Evolutionary conservation across 1,284 basidiomycete species (phyloP), one percentile per base, ranked within the genome.

Genomic region (Ustilago shanxiensis): DNA sequence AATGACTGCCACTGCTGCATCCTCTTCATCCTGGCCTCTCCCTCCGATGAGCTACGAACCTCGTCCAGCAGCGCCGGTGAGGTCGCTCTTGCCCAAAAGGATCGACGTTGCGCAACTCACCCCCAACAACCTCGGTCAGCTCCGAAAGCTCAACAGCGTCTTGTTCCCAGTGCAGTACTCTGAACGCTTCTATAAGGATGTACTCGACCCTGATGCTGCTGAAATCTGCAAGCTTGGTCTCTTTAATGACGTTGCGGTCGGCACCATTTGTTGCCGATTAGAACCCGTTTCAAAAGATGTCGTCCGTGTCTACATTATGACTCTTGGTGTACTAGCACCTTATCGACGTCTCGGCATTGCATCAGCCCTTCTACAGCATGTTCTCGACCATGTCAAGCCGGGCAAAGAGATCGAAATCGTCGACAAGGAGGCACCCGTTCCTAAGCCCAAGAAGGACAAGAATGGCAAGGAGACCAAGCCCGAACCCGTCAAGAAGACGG

Each of bases 171-270:
- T 84, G 2, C 60, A 77, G n/a, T 85, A 83, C 75, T 77, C 76
- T 7, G 80, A 83, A 41, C 55, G 75, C 47, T 83, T 83, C 58
- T 86, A 86, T 73, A 79, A 81, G 57, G 76, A 84, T 20, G 80
- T 82, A 1, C 61, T 85, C 11, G 53, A 73, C 18, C 69, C 72
- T 3, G 83, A 86, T 29, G 68, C 72, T 3, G 57, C 60, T 18
- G 74, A 75, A 20, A 58, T 85, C 37, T 83, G 77, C 81, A 83
- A 84, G 67, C 58, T 85, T n/a, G 84, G 84, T 28, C 83, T 85
- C 39, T 87, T 86, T 82, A 87, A 87, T 63, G 87, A 87, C 59
- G 79, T 87, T 18, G 83, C 87, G 13, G 87, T 87, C 20, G 86
- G 84, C 18, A 83, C 83, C 60, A 70, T 87, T 50, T 83, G 85